A percentile compares a stretch with the other conserved stretches of the same genome.
phyloP scores from a whole-genome alignment of 2,329 filamentous ascomycete genomes.

The Nemania sp. region DNA sequence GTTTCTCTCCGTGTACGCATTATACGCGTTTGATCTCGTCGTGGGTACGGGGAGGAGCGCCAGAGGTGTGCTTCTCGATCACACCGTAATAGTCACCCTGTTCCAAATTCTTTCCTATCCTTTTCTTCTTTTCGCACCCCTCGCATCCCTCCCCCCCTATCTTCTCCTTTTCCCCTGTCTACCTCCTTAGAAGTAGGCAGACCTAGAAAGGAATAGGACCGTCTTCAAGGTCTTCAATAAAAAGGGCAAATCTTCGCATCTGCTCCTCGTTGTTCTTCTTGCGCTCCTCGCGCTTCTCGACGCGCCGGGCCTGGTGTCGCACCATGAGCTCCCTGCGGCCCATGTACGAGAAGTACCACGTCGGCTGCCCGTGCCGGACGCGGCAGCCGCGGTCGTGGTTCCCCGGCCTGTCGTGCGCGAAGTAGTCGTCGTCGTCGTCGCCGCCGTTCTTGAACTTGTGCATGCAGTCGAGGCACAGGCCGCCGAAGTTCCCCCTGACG shows the following conservation, averaged over 20 bases:
- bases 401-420: not conserved
- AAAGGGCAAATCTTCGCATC: too few species aligned
- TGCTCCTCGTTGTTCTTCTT: not conserved
- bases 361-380: not conserved
- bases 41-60: too few species aligned
- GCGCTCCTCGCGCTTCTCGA: not conserved
- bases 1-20: too few species aligned
- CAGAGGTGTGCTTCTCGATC: too few species aligned
- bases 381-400: not conserved
- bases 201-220: too few species aligned
- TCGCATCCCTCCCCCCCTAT: too few species aligned
- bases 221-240: too few species aligned
- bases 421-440: conserved; percentile 4
- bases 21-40: too few species aligned
- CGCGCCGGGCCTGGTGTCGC: not conserved
- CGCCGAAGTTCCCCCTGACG: conserved; percentile 1
- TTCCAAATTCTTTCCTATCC: too few species aligned
- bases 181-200: not conserved
- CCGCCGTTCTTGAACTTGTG: conserved; percentile 6
- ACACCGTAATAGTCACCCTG: too few species aligned
- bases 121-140: too few species aligned
- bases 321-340: not conserved
- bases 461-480: conserved; percentile 11
- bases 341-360: conserved; percentile 9
- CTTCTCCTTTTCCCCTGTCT: too few species aligned